Conservation (phyloP, 2,329 filamentous ascomycete species). For the Colletotrichum shisoi region DNA sequence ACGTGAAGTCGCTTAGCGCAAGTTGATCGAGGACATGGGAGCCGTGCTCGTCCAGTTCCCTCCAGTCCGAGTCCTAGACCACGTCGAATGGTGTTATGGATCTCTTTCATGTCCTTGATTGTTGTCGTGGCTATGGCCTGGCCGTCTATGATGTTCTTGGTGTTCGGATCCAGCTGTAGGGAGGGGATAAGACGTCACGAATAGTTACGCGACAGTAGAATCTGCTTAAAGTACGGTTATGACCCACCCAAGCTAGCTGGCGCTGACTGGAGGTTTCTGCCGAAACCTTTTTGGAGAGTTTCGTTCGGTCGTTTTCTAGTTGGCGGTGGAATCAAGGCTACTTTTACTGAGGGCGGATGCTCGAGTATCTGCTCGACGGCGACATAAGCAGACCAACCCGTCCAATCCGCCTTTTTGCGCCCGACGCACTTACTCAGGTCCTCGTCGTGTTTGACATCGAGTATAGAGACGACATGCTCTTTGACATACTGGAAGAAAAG, state of each 20-base stretch:
- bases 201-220: neutral
- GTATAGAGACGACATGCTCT: constrained; percentile 8
- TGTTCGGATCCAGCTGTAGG: constrained; percentile 12
- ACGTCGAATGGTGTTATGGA: neutral
- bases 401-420: constrained; percentile 8
- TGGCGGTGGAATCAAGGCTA: neutral
- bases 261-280: constrained; percentile 4
- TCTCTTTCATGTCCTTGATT: neutral
- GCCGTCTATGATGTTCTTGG: constrained; percentile 13
- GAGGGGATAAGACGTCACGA: constrained; percentile 5
- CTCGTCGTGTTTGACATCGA: neutral
- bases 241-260: neutral
- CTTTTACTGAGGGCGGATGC: neutral
- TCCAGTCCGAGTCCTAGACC: neutral
- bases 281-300: neutral
- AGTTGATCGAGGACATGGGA: neutral
- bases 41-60: neutral
- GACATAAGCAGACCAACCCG: neutral
- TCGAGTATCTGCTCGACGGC: neutral
- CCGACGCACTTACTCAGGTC: constrained; percentile 3
- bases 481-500: constrained; percentile 15
- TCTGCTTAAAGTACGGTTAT: constrained; percentile 5
- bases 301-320: neutral
- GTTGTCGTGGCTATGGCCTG: neutral
- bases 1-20: neutral